phyloP scores from a whole-genome alignment of 345 rosid genomes.

The Citrus mangshanensis region DNA sequence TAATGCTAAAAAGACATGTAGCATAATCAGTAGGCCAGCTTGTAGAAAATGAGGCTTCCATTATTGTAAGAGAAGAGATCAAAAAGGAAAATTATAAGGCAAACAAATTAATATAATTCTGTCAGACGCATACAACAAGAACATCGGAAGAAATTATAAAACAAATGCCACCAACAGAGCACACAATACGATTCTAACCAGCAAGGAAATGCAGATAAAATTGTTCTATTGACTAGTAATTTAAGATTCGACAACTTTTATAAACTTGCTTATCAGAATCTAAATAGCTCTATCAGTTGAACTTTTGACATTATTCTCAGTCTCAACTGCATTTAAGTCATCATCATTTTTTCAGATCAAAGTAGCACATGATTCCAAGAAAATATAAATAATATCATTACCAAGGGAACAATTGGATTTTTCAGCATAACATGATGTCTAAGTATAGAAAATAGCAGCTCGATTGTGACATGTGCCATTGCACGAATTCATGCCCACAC shows the following conservation, averaged over 20 bases:
- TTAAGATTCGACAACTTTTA: neutral
- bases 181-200: neutral
- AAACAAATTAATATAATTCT: neutral
- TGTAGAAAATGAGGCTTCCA: neutral
- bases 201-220: neutral
- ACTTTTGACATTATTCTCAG: neutral
- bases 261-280: neutral
- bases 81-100: neutral
- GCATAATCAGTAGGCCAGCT: constrained; percentile 12
- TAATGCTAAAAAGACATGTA: constrained; percentile 61
- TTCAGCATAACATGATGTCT: neutral
- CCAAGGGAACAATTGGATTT: neutral
- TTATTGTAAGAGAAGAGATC: neutral
- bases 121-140: neutral
- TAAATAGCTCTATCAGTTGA: neutral
- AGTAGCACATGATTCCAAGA: neutral
- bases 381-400: neutral
- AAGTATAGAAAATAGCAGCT: neutral
- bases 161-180: neutral
- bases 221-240: neutral
- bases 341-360: constrained; percentile 1
- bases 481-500: neutral
- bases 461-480: neutral
- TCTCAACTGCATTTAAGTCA: neutral
- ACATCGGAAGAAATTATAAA: neutral